Evolutionary conservation across 176 grass and related monocot species (phyloP).

Genomic region (Cenchrus americanus): DNA sequence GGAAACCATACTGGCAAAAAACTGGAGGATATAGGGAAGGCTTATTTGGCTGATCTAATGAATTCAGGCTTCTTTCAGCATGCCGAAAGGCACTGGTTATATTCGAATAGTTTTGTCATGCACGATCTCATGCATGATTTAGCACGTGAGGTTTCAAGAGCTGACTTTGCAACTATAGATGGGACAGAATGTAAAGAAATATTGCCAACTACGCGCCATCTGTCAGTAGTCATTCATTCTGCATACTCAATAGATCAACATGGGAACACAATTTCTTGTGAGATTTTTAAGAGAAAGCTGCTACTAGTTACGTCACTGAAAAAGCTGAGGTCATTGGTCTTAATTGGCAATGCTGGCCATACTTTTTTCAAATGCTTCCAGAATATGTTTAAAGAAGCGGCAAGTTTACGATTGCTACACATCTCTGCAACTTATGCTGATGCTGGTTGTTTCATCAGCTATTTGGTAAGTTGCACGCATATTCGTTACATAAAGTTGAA

Average conservation of each 20-base stretch:
- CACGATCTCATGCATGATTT: conserved; percentile 58
- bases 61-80: conserved; percentile 34
- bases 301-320: background rate
- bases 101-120: background rate
- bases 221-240: conserved; percentile 26
- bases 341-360: conserved; percentile 34
- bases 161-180: conserved; percentile 1
- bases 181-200: background rate
- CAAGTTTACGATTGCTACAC: conserved; percentile 3
- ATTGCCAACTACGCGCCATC: background rate
- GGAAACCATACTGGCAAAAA: background rate
- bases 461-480: background rate
- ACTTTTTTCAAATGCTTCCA: background rate
- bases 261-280: background rate
- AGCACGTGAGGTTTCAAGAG: conserved; percentile 17
- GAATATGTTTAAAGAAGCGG: background rate
- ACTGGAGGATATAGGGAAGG: conserved; percentile 44
- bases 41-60: conserved; percentile 41
- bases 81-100: background rate
- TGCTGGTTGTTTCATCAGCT: background rate
- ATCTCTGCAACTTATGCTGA: background rate
- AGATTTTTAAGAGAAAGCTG: conserved; percentile 21
- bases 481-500: background rate
- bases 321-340: conserved; percentile 39
- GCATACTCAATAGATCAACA: background rate